Evolutionary conservation across 2,329 filamentous ascomycete species (phyloP).

Genomic region (Ceratocystis alfenasii): DNA sequence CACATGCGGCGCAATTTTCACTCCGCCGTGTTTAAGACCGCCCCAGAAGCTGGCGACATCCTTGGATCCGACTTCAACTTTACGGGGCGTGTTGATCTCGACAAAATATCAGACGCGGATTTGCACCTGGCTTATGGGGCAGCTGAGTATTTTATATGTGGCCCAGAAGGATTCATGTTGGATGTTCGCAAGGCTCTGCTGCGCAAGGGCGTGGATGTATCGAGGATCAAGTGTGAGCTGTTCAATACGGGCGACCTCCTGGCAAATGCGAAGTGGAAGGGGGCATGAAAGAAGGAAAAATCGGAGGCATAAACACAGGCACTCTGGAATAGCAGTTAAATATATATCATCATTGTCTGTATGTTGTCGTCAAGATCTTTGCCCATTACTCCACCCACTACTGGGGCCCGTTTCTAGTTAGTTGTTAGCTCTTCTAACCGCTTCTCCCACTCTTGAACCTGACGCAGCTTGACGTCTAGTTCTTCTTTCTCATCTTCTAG

Average conservation of each 20-base stretch:
- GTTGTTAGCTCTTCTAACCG: slow-evolving; percentile 64
- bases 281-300: background rate
- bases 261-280: slow-evolving; percentile 14
- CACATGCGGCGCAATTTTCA: slow-evolving; percentile 29
- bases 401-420: background rate
- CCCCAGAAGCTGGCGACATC: slow-evolving; percentile 34
- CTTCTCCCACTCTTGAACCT: slow-evolving; percentile 78
- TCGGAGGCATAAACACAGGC: background rate
- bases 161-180: slow-evolving; percentile 58
- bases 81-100: slow-evolving; percentile 47
- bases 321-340: background rate
- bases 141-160: slow-evolving; percentile 61
- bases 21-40: slow-evolving; percentile 46
- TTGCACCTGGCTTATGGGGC: slow-evolving; percentile 43
- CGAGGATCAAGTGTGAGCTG: slow-evolving; percentile 53
- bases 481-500: slow-evolving; percentile 97
- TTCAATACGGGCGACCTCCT: slow-evolving; percentile 47
- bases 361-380: background rate
- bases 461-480: slow-evolving; percentile 69
- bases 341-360: background rate
- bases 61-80: slow-evolving; percentile 48
- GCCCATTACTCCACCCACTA: too few species aligned
- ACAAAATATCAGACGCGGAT: slow-evolving; percentile 39
- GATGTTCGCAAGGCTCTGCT: slow-evolving; percentile 43
- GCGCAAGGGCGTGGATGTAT: slow-evolving; percentile 43